A percentile compares a stretch with the other conserved stretches of the same genome.
These are phyloP conservation scores for Diplocarpon rosae DNA, from an alignment of 2,329 filamentous ascomycete genomes.

Conservation along the genomic window DNA sequence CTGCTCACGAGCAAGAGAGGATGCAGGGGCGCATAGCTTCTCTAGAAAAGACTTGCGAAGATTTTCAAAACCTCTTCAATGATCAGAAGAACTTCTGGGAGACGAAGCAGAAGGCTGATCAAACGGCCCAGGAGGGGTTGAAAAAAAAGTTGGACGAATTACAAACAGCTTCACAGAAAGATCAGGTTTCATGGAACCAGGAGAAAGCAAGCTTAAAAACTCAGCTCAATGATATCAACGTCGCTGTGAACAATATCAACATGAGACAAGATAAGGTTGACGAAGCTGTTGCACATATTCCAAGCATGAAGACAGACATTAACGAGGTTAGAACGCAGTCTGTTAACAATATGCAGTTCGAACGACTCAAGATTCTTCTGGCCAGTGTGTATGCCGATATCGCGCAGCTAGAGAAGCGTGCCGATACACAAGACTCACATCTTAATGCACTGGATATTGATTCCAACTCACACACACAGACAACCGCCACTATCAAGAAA, in stretches of 20 bases:
- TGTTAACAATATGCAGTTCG: no score
- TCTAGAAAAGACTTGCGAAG: slow-evolving; percentile 6
- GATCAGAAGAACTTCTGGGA: background rate
- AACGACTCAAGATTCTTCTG: no score
- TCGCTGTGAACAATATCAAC: background rate
- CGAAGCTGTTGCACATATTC: no score
- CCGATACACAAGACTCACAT: no score
- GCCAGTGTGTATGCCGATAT: no score
- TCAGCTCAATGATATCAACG: background rate
- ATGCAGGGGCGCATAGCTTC: background rate
- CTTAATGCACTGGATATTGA: no score
- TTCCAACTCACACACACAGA: no score
- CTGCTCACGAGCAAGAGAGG: background rate
- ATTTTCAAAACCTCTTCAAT: slow-evolving; percentile 3
- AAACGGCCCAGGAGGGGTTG: background rate
- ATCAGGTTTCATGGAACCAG: background rate
- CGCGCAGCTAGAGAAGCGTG: no score
- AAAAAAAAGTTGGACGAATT: background rate
- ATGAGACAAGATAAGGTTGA: no score
- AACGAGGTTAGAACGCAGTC: no score
- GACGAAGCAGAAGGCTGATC: background rate
- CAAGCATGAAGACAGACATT: no score
- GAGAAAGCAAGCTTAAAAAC: background rate
- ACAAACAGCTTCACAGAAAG: background rate
- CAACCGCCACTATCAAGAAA: no score